Conservation (phyloP, 768 basidiomycete species). For the Chalciporus chontae region DNA sequence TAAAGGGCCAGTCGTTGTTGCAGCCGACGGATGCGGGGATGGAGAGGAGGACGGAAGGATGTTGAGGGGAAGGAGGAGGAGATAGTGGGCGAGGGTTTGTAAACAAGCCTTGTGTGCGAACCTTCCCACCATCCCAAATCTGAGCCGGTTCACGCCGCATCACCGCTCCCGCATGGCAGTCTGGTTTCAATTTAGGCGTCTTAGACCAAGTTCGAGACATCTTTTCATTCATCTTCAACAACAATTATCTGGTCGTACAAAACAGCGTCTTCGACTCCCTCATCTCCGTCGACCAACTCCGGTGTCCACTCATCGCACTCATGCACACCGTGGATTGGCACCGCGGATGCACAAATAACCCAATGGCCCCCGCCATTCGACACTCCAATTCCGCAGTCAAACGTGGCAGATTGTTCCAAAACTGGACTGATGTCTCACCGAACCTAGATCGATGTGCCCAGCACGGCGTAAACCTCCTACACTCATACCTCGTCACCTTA, state of each 20-base stretch:
- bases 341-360: too few species aligned
- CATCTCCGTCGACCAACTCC: neutral
- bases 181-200: neutral
- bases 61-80: conserved; percentile 4
- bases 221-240: too few species aligned
- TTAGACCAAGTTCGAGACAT: too few species aligned
- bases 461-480: neutral
- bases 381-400: conserved; percentile 1
- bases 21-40: conserved; percentile 5
- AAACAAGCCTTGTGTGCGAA: conserved; percentile 17
- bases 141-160: conserved; percentile 19
- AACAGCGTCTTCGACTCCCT: neutral
- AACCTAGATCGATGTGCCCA: neutral
- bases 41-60: conserved; percentile 1
- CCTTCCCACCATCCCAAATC: conserved; percentile 3
- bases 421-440: neutral
- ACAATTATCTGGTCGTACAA: neutral
- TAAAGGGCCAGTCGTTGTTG: conserved; percentile 17
- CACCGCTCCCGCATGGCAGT: neutral
- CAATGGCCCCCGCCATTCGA: neutral
- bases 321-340: neutral
- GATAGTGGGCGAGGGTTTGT: neutral
- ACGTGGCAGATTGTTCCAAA: conserved; percentile 10
- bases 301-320: neutral
- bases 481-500: neutral